These are phyloP conservation scores for Begonia masoniana DNA, from an alignment of 306 rosid genomes.

Conservation along the genomic window DNA sequence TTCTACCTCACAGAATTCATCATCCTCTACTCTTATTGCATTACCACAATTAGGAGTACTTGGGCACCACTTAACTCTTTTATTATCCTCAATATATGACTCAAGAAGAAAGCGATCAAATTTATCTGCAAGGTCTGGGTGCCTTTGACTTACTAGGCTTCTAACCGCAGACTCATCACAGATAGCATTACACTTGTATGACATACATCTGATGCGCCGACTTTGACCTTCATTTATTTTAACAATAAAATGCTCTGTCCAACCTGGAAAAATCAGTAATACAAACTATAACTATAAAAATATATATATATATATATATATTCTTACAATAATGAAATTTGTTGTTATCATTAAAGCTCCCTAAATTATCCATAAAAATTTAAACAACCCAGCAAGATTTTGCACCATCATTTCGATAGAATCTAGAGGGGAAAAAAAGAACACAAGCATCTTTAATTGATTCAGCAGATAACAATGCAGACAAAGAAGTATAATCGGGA, in stretches of 20 bases:
- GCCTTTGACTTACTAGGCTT: conserved; percentile 41
- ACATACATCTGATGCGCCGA: conserved; percentile 84
- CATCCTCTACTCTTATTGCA: conserved; percentile 82
- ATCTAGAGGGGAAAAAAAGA: too few relatives aligned
- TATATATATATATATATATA: too few relatives aligned
- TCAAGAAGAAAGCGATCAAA: conserved; percentile 91
- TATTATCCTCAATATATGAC: conserved; percentile 92
- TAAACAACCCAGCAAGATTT: too few relatives aligned
- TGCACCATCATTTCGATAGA: too few relatives aligned
- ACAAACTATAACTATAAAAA: too few relatives aligned
- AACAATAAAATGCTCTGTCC: conserved; percentile 80
- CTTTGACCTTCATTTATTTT: conserved; percentile 96
- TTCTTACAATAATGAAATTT: too few relatives aligned
- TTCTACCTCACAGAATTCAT: conserved; percentile 73
- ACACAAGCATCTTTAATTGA: too few relatives aligned
- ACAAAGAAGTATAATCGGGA: too few relatives aligned
- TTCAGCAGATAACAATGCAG: too few relatives aligned
- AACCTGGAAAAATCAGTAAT: conserved; percentile 27
- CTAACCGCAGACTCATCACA: conserved; percentile 77
- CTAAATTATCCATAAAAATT: too few relatives aligned
- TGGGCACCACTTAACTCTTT: conserved; percentile 94
- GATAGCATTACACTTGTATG: conserved; percentile 74
- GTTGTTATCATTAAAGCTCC: too few relatives aligned
- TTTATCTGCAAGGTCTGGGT: conserved; percentile 67
- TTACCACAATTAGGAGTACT: conserved; percentile 92